phyloP scores from a whole-genome alignment of 176 grass and related monocot genomes.

The Sorghum bicolor region Sorghum_bicolor_NCBIv3 NC_012874.2:67527501-67528000 shows the following conservation, averaged over 20 bases:
- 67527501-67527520: no score
- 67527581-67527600: background rate
- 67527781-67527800: slow-evolving; percentile 27
- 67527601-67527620: background rate
- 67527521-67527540: no score
- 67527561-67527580: background rate
- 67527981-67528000: slow-evolving; percentile 71
- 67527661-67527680: background rate
- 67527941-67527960: slow-evolving; percentile 12
- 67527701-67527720: slow-evolving; percentile 24
- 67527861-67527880: background rate
- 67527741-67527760: slow-evolving; percentile 23
- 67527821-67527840: slow-evolving; percentile 4
- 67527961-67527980: slow-evolving; percentile 44
- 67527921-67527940: slow-evolving; percentile 25
- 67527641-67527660: background rate
- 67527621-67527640: background rate
- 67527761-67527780: slow-evolving; percentile 10
- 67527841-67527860: slow-evolving; percentile 3
- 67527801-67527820: slow-evolving; percentile 47
- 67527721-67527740: slow-evolving; percentile 30
- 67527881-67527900: slow-evolving; percentile 10
- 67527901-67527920: slow-evolving; percentile 96
- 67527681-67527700: background rate
- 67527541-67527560: no score